These are phyloP conservation scores for Nepenthes alata DNA, from an alignment of 179 eudicot species.

Conservation along the genomic window DNA sequence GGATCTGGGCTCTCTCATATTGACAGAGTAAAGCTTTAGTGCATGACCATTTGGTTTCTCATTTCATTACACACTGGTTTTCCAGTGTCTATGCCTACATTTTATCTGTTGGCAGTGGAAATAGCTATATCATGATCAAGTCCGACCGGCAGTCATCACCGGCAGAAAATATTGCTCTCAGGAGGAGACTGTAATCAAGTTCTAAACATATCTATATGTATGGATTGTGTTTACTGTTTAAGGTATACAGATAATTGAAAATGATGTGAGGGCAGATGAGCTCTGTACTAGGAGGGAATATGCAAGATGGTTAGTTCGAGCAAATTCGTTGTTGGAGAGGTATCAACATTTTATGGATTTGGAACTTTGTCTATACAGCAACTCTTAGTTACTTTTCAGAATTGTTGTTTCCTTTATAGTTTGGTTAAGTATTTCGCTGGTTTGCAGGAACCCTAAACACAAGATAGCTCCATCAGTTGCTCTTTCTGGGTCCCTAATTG, in stretches of 20 bases:
- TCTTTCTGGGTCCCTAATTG: constrained; percentile 47
- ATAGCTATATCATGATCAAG: too few species aligned
- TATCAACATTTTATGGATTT: constrained; percentile 11
- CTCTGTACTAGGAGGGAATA: constrained; percentile 88
- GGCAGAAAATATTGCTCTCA: not conserved
- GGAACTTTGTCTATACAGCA: not conserved
- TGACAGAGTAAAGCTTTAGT: too few species aligned
- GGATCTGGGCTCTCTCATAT: too few species aligned
- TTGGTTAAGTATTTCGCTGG: not conserved
- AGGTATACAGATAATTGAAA: constrained; percentile 77
- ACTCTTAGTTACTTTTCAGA: not conserved
- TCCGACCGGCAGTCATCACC: not conserved
- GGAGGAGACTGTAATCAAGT: constrained; percentile 12
- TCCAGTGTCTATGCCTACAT: too few species aligned
- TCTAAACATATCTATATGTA: constrained; percentile 30
- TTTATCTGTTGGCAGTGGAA: too few species aligned
- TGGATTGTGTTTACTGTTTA: constrained; percentile 30
- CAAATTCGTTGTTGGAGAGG: constrained; percentile 75
- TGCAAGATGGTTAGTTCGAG: constrained; percentile 77
- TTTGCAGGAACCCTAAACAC: constrained; percentile 56
- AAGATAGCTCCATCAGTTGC: constrained; percentile 38
- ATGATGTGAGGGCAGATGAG: constrained; percentile 55
- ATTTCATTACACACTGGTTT: too few species aligned
- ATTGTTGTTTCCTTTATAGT: not conserved
- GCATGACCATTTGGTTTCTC: too few species aligned